These are phyloP conservation scores for Nepenthes gracilis DNA, from an alignment of 148 eudicot genomes.

Conservation along the genomic window DNA sequence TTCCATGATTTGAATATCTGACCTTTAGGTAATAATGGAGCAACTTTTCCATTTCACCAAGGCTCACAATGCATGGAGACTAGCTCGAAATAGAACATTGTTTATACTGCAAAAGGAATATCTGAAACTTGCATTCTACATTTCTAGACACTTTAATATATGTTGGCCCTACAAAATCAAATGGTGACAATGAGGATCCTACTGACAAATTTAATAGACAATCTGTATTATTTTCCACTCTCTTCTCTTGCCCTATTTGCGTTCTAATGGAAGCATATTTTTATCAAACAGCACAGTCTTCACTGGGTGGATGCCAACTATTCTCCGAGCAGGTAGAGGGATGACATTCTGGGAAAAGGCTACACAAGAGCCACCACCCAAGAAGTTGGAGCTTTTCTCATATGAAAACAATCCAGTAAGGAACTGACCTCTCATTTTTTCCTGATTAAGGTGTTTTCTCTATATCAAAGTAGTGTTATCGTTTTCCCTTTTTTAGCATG, in stretches of 20 bases:
- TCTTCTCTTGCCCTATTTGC: neutral
- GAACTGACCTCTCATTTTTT: too few species aligned
- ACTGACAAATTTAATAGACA: neutral
- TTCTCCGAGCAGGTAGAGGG: conserved; percentile 56
- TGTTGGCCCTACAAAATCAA: too few species aligned
- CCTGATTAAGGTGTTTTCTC: too few species aligned
- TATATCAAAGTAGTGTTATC: too few species aligned
- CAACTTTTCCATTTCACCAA: neutral
- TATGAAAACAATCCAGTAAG: conserved; percentile 47
- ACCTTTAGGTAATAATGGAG: neutral
- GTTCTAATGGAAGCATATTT: neutral
- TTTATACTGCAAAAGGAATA: too few species aligned
- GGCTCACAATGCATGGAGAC: too few species aligned
- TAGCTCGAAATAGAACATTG: too few species aligned
- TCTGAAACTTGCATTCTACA: too few species aligned
- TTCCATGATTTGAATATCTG: neutral
- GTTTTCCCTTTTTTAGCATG: too few species aligned
- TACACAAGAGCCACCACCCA: conserved; percentile 20
- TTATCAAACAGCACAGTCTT: conserved; percentile 32
- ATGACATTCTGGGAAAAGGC: conserved; percentile 54
- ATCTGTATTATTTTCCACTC: neutral
- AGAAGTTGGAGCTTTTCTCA: conserved; percentile 41
- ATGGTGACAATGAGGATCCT: neutral
- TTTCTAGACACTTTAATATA: too few species aligned
- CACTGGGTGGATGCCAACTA: conserved; percentile 55